phyloP scores from a whole-genome alignment of 371 early-diverging fungal species.

The Encephalitozoon romaleae region DNA sequence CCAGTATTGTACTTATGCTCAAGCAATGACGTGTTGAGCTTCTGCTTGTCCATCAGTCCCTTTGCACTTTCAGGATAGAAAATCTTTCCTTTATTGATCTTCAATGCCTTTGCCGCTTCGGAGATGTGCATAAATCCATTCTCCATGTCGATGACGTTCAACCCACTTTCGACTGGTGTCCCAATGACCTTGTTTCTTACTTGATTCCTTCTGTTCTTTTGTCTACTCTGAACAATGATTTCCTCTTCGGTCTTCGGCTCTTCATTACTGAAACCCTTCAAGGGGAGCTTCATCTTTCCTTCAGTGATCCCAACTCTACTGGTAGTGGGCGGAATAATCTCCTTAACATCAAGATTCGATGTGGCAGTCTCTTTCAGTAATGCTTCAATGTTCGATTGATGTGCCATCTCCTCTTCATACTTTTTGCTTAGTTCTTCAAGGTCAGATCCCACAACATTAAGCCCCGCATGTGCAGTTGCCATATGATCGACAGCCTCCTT shows the following conservation, averaged over 20 bases:
- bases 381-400: background rate
- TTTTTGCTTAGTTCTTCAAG: conserved; percentile 18
- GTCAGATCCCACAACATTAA: conserved; percentile 30
- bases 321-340: conserved; percentile 49
- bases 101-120: conserved; percentile 46
- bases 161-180: conserved; percentile 30
- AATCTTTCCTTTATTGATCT: conserved; percentile 45
- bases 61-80: conserved; percentile 33
- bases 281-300: conserved; percentile 49
- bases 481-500: conserved; percentile 22
- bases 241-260: conserved; percentile 49
- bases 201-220: conserved; percentile 37
- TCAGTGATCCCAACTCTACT: conserved; percentile 24
- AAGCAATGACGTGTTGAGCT: conserved; percentile 33
- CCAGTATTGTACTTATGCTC: conserved; percentile 40
- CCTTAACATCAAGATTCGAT: conserved; percentile 40
- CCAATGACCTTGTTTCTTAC: conserved; percentile 56
- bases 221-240: conserved; percentile 38
- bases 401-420: background rate
- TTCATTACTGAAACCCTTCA: conserved; percentile 47
- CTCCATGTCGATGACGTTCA: conserved; percentile 50
- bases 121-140: conserved; percentile 54
- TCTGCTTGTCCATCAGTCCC: conserved; percentile 48
- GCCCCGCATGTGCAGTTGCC: conserved; percentile 42
- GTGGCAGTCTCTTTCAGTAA: background rate